Conservation (phyloP, 2,329 filamentous ascomycete species). For the Capronia epimyces region DNA sequence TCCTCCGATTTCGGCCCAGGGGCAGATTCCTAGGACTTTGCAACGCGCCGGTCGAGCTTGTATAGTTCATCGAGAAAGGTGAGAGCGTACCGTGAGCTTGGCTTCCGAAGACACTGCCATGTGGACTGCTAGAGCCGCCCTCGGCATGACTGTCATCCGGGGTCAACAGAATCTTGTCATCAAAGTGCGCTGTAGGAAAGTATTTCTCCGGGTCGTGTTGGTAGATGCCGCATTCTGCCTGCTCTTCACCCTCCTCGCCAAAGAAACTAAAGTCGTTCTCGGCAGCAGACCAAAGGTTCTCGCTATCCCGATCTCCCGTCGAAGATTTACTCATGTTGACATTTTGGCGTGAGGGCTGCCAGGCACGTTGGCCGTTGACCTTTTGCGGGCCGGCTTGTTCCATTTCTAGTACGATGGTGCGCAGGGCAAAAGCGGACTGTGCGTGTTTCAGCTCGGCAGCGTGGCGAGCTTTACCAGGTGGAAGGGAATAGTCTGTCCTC, state of each 20-base stretch:
- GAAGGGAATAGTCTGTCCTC: conserved; percentile 52
- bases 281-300: conserved; percentile 56
- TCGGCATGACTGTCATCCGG: conserved; percentile 32
- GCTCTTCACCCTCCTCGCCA: conserved; percentile 42
- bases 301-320: conserved; percentile 55
- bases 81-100: conserved; percentile 12
- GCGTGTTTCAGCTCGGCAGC: conserved; percentile 47
- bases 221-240: conserved; percentile 47
- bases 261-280: conserved; percentile 59
- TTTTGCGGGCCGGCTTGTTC: conserved; percentile 31
- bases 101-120: conserved; percentile 9
- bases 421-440: conserved; percentile 50
- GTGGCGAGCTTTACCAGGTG: conserved; percentile 50
- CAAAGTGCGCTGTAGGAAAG: conserved; percentile 42
- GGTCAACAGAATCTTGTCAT: conserved; percentile 41
- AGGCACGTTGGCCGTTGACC: conserved; percentile 23
- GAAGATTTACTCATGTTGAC: conserved; percentile 48
- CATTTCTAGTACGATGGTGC: conserved; percentile 53
- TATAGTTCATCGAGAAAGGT: conserved; percentile 18
- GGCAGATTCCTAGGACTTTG: conserved; percentile 25
- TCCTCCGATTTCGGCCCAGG: conserved; percentile 25
- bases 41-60: conserved; percentile 11
- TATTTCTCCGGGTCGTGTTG: conserved; percentile 41
- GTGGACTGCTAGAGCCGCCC: conserved; percentile 17
- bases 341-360: conserved; percentile 43